These are phyloP conservation scores for Rubroboletus pulcherrimus DNA, from an alignment of 768 basidiomycete genomes.

Conservation along the genomic window DNA sequence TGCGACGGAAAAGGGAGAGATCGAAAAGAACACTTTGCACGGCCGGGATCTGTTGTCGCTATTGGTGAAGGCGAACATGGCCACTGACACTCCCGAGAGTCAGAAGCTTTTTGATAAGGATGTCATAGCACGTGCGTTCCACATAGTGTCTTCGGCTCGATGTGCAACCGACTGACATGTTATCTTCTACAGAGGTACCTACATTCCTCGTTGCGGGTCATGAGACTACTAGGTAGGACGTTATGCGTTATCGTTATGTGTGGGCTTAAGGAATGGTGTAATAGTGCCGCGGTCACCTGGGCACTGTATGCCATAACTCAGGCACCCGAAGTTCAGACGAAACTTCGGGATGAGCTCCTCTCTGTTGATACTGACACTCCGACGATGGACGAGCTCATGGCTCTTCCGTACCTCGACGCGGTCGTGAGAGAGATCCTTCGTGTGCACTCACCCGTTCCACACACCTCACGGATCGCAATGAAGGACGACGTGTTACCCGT, in stretches of 20 bases:
- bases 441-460: conserved; percentile 48
- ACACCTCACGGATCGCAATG: conserved; percentile 40
- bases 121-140: conserved; percentile 49
- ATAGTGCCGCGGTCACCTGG: conserved; percentile 49
- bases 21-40: conserved; percentile 31
- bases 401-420: conserved; percentile 66
- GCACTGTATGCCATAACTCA: conserved; percentile 53
- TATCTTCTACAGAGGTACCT: conserved; percentile 46
- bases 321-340: conserved; percentile 45
- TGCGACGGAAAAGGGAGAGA: conserved; percentile 24
- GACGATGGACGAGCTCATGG: conserved; percentile 64
- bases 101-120: conserved; percentile 61
- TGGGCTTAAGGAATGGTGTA: not conserved
- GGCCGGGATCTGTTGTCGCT: conserved; percentile 49
- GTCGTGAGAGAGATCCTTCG: conserved; percentile 33
- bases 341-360: conserved; percentile 57
- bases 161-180: not conserved
- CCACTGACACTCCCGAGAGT: conserved; percentile 50
- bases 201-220: conserved; percentile 61
- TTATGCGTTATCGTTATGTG: not conserved
- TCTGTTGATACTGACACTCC: conserved; percentile 52
- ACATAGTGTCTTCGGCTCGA: not conserved
- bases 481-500: conserved; percentile 55
- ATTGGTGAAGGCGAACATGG: conserved; percentile 48
- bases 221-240: conserved; percentile 48